Evolutionary conservation across 1,284 basidiomycete species (phyloP).

Genomic region (Termitomyces sp.): DNA sequence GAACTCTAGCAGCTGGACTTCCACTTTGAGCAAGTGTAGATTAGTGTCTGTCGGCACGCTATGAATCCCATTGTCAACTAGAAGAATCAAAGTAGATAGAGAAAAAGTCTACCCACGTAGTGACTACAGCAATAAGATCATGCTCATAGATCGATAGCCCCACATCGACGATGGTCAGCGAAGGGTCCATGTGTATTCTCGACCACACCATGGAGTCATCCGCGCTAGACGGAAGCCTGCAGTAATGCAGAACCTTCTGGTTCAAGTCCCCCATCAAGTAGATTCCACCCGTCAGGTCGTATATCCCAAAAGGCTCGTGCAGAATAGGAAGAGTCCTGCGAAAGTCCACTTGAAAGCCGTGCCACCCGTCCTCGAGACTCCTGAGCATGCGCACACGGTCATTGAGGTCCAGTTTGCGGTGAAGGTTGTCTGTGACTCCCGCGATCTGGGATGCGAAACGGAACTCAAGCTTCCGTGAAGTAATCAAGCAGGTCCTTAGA

Average conservation of each 20-base stretch:
- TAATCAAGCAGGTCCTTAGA: conserved; percentile 25
- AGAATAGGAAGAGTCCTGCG: conserved; percentile 20
- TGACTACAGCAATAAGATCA: conserved; percentile 42
- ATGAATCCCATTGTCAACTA: not conserved
- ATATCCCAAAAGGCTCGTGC: conserved; percentile 33
- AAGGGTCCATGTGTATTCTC: conserved; percentile 24
- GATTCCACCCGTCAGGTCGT: conserved; percentile 38
- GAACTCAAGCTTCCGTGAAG: conserved; percentile 31
- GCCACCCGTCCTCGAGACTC: conserved; percentile 28
- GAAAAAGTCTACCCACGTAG: conserved; percentile 25
- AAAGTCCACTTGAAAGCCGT: conserved; percentile 21
- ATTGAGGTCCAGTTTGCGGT: conserved; percentile 18
- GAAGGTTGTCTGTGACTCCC: conserved; percentile 28
- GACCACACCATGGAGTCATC: conserved; percentile 28
- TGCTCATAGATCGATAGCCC: conserved; percentile 42
- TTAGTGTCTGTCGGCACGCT: not conserved
- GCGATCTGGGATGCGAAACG: conserved; percentile 26
- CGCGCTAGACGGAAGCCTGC: conserved; percentile 24
- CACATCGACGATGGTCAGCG: conserved; percentile 31
- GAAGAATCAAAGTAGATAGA: not conserved
- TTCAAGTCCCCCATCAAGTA: conserved; percentile 36
- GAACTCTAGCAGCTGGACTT: conserved; percentile 33
- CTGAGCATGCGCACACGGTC: conserved; percentile 28
- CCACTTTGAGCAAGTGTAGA: conserved; percentile 18
- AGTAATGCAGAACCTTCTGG: conserved; percentile 24